Evolutionary conservation across 2,329 filamentous ascomycete species (phyloP).

Genomic region (Pseudopyricularia javanii): DNA sequence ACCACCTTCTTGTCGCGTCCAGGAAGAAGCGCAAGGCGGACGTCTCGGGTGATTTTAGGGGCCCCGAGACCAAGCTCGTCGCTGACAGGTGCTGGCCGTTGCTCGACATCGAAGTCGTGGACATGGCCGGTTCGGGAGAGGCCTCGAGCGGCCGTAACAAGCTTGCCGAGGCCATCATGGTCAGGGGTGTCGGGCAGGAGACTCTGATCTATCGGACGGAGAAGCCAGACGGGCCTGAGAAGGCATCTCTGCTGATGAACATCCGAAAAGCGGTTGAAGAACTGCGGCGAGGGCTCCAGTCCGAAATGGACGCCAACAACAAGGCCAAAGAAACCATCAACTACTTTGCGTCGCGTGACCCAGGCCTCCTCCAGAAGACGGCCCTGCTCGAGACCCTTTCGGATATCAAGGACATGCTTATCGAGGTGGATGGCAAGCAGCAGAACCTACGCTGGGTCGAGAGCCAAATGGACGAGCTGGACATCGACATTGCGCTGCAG

Average conservation of each 20-base stretch:
- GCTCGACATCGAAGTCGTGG: slow-evolving; percentile 83
- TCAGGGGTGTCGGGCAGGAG: slow-evolving; percentile 73
- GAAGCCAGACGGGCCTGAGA: slow-evolving; percentile 66
- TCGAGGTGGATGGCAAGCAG: slow-evolving; percentile 93
- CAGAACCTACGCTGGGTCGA: slow-evolving; percentile 95
- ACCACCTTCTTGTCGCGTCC: slow-evolving; percentile 82
- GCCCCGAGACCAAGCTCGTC: slow-evolving; percentile 62
- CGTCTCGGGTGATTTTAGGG: slow-evolving; percentile 33
- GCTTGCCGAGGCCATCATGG: slow-evolving; percentile 77
- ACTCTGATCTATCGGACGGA: slow-evolving; percentile 92
- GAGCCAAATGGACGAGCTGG: slow-evolving; percentile 85
- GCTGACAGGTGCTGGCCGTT: slow-evolving; percentile 92
- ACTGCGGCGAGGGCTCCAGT: slow-evolving; percentile 70
- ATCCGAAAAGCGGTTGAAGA: slow-evolving; percentile 91
- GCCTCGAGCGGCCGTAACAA: slow-evolving; percentile 45
- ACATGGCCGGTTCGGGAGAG: slow-evolving; percentile 60
- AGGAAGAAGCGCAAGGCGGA: slow-evolving; percentile 87
- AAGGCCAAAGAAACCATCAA: slow-evolving; percentile 76
- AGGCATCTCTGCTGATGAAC: slow-evolving; percentile 69
- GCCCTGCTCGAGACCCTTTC: slow-evolving; percentile 70
- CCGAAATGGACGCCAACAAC: slow-evolving; percentile 77
- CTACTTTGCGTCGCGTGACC: slow-evolving; percentile 70
- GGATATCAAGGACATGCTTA: slow-evolving; percentile 73
- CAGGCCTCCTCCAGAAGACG: slow-evolving; percentile 64
- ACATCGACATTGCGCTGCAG: slow-evolving; percentile 90